Conservation (phyloP, 306 rosid genomes). For the Sechiopsis laciniata region DNA sequence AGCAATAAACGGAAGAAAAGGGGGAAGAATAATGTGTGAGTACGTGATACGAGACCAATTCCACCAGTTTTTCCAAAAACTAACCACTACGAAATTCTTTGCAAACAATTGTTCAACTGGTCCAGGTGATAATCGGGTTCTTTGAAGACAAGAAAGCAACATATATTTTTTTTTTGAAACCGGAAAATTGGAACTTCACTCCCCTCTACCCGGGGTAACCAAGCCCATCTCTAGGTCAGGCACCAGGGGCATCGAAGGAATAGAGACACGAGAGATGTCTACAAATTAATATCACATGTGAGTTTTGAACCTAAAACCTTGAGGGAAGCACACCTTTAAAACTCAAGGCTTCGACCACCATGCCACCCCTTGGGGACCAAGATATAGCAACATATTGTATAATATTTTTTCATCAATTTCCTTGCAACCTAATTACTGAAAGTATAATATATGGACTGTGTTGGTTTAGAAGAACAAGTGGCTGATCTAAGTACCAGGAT, state of each 20-base stretch:
- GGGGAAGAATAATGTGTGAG: not conserved
- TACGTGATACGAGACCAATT: not conserved
- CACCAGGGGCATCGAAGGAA: no score
- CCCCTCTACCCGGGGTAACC: no score
- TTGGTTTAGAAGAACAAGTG: not conserved
- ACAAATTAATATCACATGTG: no score
- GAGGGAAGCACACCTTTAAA: no score
- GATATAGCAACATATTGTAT: no score
- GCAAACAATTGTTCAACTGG: not conserved
- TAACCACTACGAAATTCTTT: not conserved
- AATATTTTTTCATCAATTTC: not conserved
- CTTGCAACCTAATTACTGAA: not conserved
- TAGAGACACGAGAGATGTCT: no score
- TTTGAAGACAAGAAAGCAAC: conserved; percentile 2
- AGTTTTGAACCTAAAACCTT: no score
- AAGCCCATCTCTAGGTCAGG: no score
- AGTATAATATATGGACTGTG: not conserved
- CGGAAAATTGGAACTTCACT: no score
- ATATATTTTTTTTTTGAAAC: no score
- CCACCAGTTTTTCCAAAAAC: not conserved
- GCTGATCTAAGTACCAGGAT: not conserved
- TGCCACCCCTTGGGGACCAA: no score
- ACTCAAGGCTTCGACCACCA: no score
- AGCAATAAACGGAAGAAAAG: not conserved
- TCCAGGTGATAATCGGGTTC: not conserved